phyloP scores from a whole-genome alignment of 2,329 filamentous ascomycete genomes.

The Xylaria sp. region DNA sequence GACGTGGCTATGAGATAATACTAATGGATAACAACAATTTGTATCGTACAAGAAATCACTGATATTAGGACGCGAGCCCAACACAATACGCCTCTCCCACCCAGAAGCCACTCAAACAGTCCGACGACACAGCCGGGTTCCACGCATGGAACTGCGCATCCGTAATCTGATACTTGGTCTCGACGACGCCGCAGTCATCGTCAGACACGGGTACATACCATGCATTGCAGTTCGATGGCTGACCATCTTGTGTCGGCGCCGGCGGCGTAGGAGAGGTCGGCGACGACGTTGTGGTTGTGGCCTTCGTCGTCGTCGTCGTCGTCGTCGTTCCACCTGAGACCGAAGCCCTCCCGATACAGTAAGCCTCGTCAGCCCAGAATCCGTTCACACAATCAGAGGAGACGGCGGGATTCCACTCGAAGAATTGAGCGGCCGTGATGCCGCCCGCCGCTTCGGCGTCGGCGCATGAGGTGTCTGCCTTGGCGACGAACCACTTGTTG shows the following conservation, averaged over 20 bases:
- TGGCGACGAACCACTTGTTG: conserved; percentile 1
- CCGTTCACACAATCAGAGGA: conserved; percentile 2
- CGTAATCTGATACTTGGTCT: too few relatives aligned
- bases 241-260: conserved; percentile 2
- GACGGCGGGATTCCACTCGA: conserved; percentile 20
- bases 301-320: too few relatives aligned
- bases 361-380: conserved; percentile 11
- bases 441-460: too few relatives aligned
- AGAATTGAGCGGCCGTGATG: conserved; percentile 13
- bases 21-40: too few relatives aligned
- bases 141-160: conserved; percentile 14
- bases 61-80: conserved; percentile 4
- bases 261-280: conserved; percentile 9
- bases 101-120: conserved; percentile 19
- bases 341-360: too few relatives aligned
- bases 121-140: conserved; percentile 21
- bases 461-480: too few relatives aligned
- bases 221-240: background rate
- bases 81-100: conserved; percentile 15
- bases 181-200: too few relatives aligned
- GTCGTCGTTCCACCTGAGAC: too few relatives aligned
- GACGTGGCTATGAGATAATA: too few relatives aligned
- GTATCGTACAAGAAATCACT: too few relatives aligned
- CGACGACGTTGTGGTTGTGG: conserved; percentile 1
- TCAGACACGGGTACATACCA: too few relatives aligned